phyloP scores from a whole-genome alignment of 495 filamentous ascomycete species.

The Aspergillus bridgeri region DNA sequence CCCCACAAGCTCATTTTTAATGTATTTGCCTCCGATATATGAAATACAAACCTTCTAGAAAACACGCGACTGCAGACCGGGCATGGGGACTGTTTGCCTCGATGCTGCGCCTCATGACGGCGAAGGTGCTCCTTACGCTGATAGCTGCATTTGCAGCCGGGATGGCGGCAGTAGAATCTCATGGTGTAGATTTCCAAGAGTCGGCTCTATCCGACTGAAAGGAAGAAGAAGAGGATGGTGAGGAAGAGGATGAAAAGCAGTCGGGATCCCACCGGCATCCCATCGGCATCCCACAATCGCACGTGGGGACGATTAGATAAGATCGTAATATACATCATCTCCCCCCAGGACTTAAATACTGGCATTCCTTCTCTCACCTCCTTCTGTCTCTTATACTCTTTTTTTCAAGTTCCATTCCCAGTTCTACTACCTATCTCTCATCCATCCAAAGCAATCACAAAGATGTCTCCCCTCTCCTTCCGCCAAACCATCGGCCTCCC shows the following conservation, averaged over 20 bases:
- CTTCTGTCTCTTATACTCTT: too few species aligned
- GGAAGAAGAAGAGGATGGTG: neutral
- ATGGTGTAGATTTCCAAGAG: neutral
- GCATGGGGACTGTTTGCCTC: constrained; percentile 3
- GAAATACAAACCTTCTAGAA: neutral
- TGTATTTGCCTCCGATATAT: neutral
- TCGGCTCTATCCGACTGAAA: neutral
- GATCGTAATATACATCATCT: neutral
- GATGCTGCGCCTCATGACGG: constrained; percentile 14
- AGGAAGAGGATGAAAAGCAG: too few species aligned
- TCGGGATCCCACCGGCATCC: constrained; percentile 7
- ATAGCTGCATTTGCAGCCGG: constrained; percentile 6
- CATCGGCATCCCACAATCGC: neutral
- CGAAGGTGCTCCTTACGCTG: constrained; percentile 11
- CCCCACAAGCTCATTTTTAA: neutral
- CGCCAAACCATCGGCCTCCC: constrained; percentile 45
- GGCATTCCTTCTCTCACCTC: neutral
- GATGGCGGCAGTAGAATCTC: constrained; percentile 7
- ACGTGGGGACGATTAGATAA: neutral
- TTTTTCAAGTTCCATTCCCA: too few species aligned
- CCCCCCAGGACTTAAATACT: neutral
- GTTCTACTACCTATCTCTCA: neutral
- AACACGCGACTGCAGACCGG: constrained; percentile 9
- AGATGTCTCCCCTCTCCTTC: constrained; percentile 39
- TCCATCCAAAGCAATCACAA: neutral